Conservation (phyloP, 257 asterid species). For the Primulina huaijiensis region DNA sequence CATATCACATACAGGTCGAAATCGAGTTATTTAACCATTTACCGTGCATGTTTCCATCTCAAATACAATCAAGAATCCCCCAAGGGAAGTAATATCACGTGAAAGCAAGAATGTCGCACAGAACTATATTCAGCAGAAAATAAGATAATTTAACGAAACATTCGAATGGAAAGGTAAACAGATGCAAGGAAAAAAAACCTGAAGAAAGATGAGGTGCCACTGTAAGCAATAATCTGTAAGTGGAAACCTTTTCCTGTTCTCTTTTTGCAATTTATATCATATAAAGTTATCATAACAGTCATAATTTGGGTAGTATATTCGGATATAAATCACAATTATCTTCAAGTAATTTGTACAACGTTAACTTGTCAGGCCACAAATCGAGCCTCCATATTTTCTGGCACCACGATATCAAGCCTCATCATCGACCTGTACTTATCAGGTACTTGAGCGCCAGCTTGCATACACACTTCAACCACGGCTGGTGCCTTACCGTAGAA, state of each 20-base stretch:
- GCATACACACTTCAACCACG: conserved; percentile 73
- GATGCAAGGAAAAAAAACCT: neutral
- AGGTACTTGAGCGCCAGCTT: conserved; percentile 86
- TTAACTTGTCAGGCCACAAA: conserved; percentile 50
- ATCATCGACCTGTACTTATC: conserved; percentile 70
- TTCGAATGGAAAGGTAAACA: neutral
- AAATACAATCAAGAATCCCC: too few relatives aligned
- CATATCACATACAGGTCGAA: neutral
- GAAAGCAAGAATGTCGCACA: neutral
- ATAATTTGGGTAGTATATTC: neutral
- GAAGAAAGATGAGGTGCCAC: neutral
- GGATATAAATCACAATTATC: neutral
- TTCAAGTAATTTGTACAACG: conserved; percentile 1
- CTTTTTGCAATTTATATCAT: neutral
- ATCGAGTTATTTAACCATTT: neutral
- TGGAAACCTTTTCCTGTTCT: neutral
- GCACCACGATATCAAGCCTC: conserved; percentile 87
- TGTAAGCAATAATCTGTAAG: neutral
- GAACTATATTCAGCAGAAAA: neutral
- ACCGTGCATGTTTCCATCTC: too few relatives aligned
- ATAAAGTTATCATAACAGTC: neutral
- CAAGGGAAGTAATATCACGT: too few relatives aligned
- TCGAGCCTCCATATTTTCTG: conserved; percentile 61
- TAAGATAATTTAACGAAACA: neutral
- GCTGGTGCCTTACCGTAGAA: conserved; percentile 94